Conservation (phyloP, 2,329 filamentous ascomycete species). For the Chrysosporium keratinophilum region DNA sequence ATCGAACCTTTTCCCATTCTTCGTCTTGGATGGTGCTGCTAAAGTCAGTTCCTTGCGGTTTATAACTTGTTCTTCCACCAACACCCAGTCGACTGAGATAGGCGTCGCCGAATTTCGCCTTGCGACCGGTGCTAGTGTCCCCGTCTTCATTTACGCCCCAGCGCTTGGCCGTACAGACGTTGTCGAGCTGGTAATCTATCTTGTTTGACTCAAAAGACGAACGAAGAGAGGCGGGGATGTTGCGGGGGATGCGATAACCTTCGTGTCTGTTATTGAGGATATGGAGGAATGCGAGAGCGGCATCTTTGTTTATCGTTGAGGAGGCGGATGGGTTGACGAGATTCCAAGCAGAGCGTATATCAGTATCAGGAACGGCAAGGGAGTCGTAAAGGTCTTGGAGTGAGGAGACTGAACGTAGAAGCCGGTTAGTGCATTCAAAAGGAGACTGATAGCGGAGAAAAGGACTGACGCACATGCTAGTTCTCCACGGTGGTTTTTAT, state of each 20-base stretch:
- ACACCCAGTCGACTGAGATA: conserved; percentile 83
- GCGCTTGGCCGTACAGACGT: conserved; percentile 57
- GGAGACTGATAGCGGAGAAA: not conserved
- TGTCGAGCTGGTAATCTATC: conserved; percentile 91
- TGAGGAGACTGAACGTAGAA: conserved; percentile 50
- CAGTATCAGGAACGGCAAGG: conserved; percentile 57
- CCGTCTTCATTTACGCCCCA: conserved; percentile 61
- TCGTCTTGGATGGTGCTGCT: conserved; percentile 69
- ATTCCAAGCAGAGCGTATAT: conserved; percentile 91
- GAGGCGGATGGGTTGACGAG: conserved; percentile 84
- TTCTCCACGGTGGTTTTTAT: conserved; percentile 76
- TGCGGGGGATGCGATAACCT: conserved; percentile 84
- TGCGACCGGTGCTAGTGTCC: conserved; percentile 74
- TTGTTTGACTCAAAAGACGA: conserved; percentile 88
- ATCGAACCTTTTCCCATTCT: conserved; percentile 93
- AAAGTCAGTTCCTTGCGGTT: conserved; percentile 82
- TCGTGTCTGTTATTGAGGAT: conserved; percentile 94
- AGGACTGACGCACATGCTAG: conserved; percentile 53
- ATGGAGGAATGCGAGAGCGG: conserved; percentile 85
- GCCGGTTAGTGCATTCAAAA: conserved; percentile 5
- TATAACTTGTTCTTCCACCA: conserved; percentile 64
- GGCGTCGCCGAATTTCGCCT: conserved; percentile 94
- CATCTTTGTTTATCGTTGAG: conserved; percentile 83
- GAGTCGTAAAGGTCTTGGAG: conserved; percentile 73
- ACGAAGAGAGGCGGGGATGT: conserved; percentile 80